phyloP scores from a whole-genome alignment of 192 early-diverging fungal species.

The Coemansia sp. region DNA sequence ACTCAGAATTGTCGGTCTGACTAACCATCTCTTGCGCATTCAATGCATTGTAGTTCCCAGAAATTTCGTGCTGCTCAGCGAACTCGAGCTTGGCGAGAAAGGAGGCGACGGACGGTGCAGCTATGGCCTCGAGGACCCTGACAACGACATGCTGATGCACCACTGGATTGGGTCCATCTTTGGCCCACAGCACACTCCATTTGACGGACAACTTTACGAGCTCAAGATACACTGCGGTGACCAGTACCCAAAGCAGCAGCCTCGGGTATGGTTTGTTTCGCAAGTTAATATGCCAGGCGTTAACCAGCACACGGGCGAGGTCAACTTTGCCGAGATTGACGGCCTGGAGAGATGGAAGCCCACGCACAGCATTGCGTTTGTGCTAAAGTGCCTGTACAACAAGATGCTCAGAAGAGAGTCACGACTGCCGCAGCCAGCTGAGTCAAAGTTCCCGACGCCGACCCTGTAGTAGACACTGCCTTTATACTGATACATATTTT shows the following conservation, averaged over 20 bases:
- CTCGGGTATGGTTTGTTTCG: constrained; percentile 76
- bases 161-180: constrained; percentile 96
- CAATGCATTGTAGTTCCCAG: constrained; percentile 76
- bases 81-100: constrained; percentile 97
- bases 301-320: constrained; percentile 75
- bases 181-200: constrained; percentile 71
- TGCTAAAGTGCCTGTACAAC: constrained; percentile 78
- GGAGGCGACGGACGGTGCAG: constrained; percentile 91
- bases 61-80: constrained; percentile 94
- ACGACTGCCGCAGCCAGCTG: background rate
- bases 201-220: constrained; percentile 95
- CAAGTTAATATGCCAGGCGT: constrained; percentile 87
- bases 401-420: constrained; percentile 72
- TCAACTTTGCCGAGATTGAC: constrained; percentile 62
- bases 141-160: constrained; percentile 74
- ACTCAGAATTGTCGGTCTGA: too few relatives aligned
- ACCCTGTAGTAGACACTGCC: background rate
- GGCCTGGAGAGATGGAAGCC: constrained; percentile 87
- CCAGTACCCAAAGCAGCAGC: constrained; percentile 82
- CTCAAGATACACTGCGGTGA: constrained; percentile 81
- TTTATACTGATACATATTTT: background rate
- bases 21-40: background rate
- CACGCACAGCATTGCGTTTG: constrained; percentile 71
- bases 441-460: background rate
- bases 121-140: constrained; percentile 84